A percentile compares a stretch with the other conserved stretches of the same genome.
Evolutionary conservation across 768 basidiomycete species (phyloP).

Genomic region (Calocybe cyanea): DNA sequence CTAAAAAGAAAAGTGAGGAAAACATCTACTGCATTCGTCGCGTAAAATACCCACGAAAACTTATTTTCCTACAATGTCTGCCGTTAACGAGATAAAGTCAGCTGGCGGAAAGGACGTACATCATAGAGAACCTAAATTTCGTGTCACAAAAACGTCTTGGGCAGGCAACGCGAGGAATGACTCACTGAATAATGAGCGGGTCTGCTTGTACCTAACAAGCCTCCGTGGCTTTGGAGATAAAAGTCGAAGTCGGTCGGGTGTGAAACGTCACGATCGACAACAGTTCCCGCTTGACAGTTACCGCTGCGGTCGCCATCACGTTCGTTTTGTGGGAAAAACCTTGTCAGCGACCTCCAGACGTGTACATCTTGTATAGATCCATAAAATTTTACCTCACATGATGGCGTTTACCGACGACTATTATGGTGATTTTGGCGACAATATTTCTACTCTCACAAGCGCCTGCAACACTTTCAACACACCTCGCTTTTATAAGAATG

Average conservation of each 20-base stretch:
- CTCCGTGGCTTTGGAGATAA: conserved; percentile 76
- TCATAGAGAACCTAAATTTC: conserved; percentile 35
- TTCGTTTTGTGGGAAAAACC: conserved; percentile 30
- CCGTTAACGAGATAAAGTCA: neutral
- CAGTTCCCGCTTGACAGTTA: conserved; percentile 76
- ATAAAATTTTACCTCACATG: conserved; percentile 37
- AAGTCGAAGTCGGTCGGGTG: conserved; percentile 78
- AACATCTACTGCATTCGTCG: neutral
- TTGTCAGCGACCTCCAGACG: conserved; percentile 10
- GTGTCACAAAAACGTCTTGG: neutral
- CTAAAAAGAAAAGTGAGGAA: conserved; percentile 22
- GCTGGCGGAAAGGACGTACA: conserved; percentile 26
- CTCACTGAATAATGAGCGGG: conserved; percentile 45
- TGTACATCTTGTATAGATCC: neutral
- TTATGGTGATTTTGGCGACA: conserved; percentile 57
- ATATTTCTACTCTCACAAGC: conserved; percentile 53
- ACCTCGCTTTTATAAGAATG: conserved; percentile 1
- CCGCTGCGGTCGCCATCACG: conserved; percentile 63
- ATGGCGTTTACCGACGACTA: conserved; percentile 69
- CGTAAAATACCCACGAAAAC: conserved; percentile 45
- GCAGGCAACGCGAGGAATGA: neutral
- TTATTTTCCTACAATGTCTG: conserved; percentile 40
- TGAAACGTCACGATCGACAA: conserved; percentile 67
- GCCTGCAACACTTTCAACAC: conserved; percentile 27
- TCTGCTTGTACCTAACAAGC: conserved; percentile 70